These are phyloP conservation scores for Diaporthe ilicicola DNA, from an alignment of 2,329 filamentous ascomycete species.

Conservation along the genomic window DNA sequence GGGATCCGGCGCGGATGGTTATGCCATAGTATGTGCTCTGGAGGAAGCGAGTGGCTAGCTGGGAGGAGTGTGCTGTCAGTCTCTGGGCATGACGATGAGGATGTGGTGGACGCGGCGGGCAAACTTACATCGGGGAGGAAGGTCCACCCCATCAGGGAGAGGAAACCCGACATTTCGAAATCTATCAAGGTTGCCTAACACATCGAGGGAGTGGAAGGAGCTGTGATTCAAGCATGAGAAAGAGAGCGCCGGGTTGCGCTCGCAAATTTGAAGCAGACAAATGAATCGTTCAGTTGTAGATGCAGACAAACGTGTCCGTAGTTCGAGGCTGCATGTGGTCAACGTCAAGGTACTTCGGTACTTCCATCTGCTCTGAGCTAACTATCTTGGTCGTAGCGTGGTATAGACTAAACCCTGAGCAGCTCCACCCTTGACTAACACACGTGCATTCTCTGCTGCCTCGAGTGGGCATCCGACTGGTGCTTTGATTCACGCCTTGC, in stretches of 20 bases:
- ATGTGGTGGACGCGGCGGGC: conserved; percentile 15
- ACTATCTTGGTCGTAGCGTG: neutral
- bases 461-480: too few relatives aligned
- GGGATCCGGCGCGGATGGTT: conserved; percentile 88
- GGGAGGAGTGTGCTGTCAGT: conserved; percentile 10
- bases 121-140: conserved; percentile 62
- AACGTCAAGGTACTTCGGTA: neutral
- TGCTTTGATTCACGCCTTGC: too few relatives aligned
- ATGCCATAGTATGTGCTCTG: conserved; percentile 88
- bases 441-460: too few relatives aligned
- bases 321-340: neutral
- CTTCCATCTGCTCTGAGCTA: neutral
- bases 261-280: neutral
- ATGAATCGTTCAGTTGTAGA: neutral
- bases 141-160: conserved; percentile 65
- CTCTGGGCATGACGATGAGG: neutral
- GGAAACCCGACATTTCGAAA: conserved; percentile 56
- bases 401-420: neutral
- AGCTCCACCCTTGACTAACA: too few relatives aligned
- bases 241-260: neutral
- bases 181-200: neutral
- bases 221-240: neutral
- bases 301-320: conserved; percentile 20
- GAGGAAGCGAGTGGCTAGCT: conserved; percentile 81
- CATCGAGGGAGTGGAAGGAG: conserved; percentile 10